Evolutionary conservation across 2,329 filamentous ascomycete genomes (phyloP).

Genomic region (Penicillium sumatraense): DNA sequence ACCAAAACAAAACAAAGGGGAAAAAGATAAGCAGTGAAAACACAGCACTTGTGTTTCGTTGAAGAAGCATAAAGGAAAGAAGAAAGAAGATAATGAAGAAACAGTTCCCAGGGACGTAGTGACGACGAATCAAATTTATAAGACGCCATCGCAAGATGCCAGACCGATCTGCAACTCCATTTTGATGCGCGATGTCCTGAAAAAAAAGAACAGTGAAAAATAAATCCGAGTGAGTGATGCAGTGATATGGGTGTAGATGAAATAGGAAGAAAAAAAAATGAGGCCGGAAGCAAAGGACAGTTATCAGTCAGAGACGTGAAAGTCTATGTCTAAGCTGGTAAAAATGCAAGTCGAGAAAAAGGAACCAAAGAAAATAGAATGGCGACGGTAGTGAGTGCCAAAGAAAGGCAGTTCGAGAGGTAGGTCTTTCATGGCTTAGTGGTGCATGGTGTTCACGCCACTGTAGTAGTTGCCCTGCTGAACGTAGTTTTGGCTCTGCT

Average conservation of each 20-base stretch:
- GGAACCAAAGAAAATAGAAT: conserved; percentile 6
- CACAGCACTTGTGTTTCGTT: too few relatives aligned
- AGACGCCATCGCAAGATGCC: conserved; percentile 23
- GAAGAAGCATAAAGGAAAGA: too few relatives aligned
- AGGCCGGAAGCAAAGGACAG: not conserved
- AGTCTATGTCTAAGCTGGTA: conserved; percentile 9
- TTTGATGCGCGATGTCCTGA: conserved; percentile 23
- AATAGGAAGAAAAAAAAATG: not conserved
- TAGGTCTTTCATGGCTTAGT: conserved; percentile 11
- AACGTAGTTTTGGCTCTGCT: conserved; percentile 31
- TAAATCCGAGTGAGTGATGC: not conserved
- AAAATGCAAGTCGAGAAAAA: conserved; percentile 7
- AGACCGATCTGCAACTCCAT: conserved; percentile 32
- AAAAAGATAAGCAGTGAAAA: not conserved
- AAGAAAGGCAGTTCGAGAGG: conserved; percentile 1
- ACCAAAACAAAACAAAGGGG: not conserved
- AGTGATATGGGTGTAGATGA: conserved; percentile 6
- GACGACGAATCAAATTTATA: conserved; percentile 2
- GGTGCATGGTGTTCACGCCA: conserved; percentile 29
- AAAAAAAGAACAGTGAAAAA: not conserved
- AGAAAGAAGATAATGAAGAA: not conserved
- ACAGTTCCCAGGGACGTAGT: conserved; percentile 4
- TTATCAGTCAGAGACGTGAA: conserved; percentile 2
- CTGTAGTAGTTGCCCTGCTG: conserved; percentile 33
- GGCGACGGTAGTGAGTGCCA: not conserved